Evolutionary conservation across 192 early-diverging fungal species (phyloP), one percentile per base, ranked within the genome.

Genomic region (Hyaloraphidium curvatum): DNA sequence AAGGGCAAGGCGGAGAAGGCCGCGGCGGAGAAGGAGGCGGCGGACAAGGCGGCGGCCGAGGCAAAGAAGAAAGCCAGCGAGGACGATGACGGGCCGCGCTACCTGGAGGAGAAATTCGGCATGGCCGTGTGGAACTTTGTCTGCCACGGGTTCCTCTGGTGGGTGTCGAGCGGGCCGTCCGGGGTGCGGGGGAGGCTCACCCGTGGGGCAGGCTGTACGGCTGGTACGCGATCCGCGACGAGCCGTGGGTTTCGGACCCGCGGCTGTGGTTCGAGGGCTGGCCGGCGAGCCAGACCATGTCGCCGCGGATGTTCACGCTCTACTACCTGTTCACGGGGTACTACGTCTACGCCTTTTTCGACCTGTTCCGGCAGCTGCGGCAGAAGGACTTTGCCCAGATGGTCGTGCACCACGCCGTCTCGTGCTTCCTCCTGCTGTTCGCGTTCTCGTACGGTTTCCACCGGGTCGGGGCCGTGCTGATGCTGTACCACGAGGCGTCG

Each of bases 371-470:
- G 4, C 7, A 48, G 14, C 19, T 25, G 14, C 11, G 43, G 19
- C 43, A 48, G 43, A 48, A 48, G 25, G 43, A 48, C 19, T 48
- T 48, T 19, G 5, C 43, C 19, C 43, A 48, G 25, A 48, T 48
- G 43, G 25, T 48, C 17, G 43, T 48, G 7, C 43, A 48, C 19
- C 43, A 48, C 43, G 25, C 17, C 19, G 25, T 25, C 23, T 22
- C 43, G 19, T 48, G 14, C 19, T 48, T 48, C 23, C 43, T 48
- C 19, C 25, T 14, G 17, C 14, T 25, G 14, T 48, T 48, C 43
- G 14, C 43, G 43, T 48, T 48, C 25, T 48, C 14, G 7, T 48
- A 22, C 25, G 43, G 43, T 11, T 48, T 48, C 19, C 43, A 48
- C 19, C 43, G 43, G 23, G 43, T 48, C 7, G 43, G 43, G 25